Evolutionary conservation across 768 basidiomycete genomes (phyloP).

Genomic region (Rhizopogon vulgaris): DNA sequence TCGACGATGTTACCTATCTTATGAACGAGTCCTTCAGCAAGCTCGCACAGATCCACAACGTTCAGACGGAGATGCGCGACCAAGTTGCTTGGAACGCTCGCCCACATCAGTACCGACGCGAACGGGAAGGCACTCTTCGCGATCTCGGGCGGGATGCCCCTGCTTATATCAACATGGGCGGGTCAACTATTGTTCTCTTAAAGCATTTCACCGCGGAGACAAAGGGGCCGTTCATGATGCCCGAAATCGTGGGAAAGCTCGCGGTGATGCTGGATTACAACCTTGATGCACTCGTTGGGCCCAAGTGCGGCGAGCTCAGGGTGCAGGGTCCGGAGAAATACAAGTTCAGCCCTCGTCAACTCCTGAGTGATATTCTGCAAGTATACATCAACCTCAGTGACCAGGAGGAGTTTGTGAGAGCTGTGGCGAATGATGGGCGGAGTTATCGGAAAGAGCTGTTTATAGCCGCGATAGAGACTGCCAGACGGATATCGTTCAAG

Average conservation of each 20-base stretch:
- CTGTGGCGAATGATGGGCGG: constrained; percentile 90
- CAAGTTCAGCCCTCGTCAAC: constrained; percentile 76
- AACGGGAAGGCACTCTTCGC: constrained; percentile 72
- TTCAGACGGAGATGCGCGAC: constrained; percentile 83
- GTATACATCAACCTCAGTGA: constrained; percentile 87
- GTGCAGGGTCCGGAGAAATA: constrained; percentile 86
- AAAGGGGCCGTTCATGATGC: constrained; percentile 89
- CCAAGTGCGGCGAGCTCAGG: constrained; percentile 77
- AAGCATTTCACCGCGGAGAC: constrained; percentile 91
- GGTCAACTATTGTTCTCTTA: constrained; percentile 84
- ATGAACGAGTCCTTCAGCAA: constrained; percentile 94
- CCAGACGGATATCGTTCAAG: constrained; percentile 60
- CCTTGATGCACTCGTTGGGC: constrained; percentile 82
- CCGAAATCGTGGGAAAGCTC: constrained; percentile 91
- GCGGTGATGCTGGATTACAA: constrained; percentile 98
- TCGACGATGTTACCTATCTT: constrained; percentile 97
- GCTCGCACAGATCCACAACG: constrained; percentile 79
- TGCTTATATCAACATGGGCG: constrained; percentile 80
- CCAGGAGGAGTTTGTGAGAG: constrained; percentile 70
- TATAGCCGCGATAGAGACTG: constrained; percentile 66
- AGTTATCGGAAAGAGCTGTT: constrained; percentile 86
- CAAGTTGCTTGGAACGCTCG: constrained; percentile 60
- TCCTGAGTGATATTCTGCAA: constrained; percentile 83
- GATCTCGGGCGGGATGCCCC: constrained; percentile 78
- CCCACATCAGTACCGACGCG: constrained; percentile 69